Evolutionary conservation across 306 rosid genomes (phyloP), one percentile per base, ranked within the genome.

Genomic region (Prunus mume): DNA sequence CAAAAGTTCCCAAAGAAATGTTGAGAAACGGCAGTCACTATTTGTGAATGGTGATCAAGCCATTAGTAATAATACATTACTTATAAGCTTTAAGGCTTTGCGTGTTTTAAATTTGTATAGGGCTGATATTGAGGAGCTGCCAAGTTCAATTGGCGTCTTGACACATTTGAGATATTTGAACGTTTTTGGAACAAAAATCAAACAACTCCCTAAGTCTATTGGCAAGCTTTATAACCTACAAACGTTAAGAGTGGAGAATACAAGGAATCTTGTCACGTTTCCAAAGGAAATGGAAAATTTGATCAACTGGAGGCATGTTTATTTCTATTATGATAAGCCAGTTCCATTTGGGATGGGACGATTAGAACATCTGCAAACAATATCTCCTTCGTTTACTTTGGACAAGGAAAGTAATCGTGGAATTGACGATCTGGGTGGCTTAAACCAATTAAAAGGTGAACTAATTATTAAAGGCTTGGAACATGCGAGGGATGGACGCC

Each of bases 261-360:
- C 6, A 12, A 0, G 0, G 2, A 0, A 5, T 51, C 56, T 51
- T 3, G 1, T 0, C 17, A 17, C 0, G n/a, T 12, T 17, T 51
- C 56, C 56, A 0, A 51, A 14, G n/a, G n/a, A 51, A 51, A 5
- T 51, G 56, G n/a, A 34, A 34, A 34, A 34, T 34, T 34, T 34
- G 41, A 34, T 34, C 41, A 34, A 34, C 41, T 34, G 5, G 56
- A 51, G 56, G 15, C 56, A 51, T 17, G 7, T 51, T 51, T 17
- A 15, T 17, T 17, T 51, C 6, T 0, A 51, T 17, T 0, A 4
- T 1, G 0, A 17, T 14, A 15, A 0, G 19, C 2, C 4, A 5
- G 5, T 51, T 51, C 56, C 9, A 14, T 17, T 51, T 14, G 19
- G 56, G 2, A 51, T 51, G n/a, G 18, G 56, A 15, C 56, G 20